Base-by-base conservation (phyloP, 1,139 yeast species). In the Debaryomyces singareniensis region DNA sequence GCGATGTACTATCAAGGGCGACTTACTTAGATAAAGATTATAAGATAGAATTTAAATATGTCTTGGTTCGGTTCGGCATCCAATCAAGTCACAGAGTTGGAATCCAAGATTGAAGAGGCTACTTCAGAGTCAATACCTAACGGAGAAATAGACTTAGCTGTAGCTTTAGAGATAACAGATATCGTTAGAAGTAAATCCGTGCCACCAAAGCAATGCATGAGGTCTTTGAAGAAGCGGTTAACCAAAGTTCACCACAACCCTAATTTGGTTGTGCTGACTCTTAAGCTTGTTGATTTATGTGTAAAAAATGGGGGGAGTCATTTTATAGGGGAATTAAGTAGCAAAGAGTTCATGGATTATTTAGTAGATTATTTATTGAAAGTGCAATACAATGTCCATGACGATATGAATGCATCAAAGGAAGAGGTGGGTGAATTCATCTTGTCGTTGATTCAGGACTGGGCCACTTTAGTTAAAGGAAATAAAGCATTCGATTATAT, bases 291-390 rank as follows among this genome's bases (percentile, higher is more conserved):
- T 15, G 97, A 91, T 46, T 71, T 86, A 28, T 85, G 96, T 56
- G 82, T 91, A 34, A 91, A 93, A 60, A 91, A 93, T 53, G 89
- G 96, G 29, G 99, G 99, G 5, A 67, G 68, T 31, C 95, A 86
- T 45, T 89, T 91, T 44, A 63, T 91, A 20, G 67, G 65, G 21
- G 96, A 87, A 47, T 65, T 89, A 24, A 76, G 94, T 18, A 72
- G 91, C 12, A 75, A 89, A 41, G 97, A 91, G 53, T 91, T 89
- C 44, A 72, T 89, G 60, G 96, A 86, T 52, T 74, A 81, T 26
- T 51, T 80, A 35, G 75, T 75, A 26, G 69, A 51, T 46, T 67
- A 44, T 44, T 55, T 55, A 15, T 58, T 65, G 39, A 56, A 53
- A 36, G 52, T 55, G 23, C 64, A 62, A 39, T 63, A 64, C 43